Percentiles rank a stretch among this genome's conserved stretches.
Evolutionary conservation across 2,329 filamentous ascomycete species (phyloP).

Genomic region (Botryotinia calthae): DNA sequence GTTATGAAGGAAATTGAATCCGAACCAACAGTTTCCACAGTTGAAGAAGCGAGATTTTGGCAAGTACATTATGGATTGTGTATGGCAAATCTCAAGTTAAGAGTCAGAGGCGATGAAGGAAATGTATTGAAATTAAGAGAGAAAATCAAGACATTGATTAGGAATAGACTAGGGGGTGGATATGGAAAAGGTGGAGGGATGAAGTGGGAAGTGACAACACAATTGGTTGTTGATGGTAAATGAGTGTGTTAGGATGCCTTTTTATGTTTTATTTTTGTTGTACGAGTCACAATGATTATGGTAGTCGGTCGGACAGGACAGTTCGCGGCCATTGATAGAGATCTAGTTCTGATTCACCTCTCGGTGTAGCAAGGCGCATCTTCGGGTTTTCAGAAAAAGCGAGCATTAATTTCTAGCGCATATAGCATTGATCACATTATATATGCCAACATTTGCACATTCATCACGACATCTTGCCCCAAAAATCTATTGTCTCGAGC

Average conservation of each 20-base stretch:
- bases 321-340: background rate
- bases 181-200: slow-evolving; percentile 77
- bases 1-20: slow-evolving; percentile 83
- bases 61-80: slow-evolving; percentile 96
- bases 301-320: too few species aligned
- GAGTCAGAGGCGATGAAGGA: slow-evolving; percentile 64
- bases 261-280: background rate
- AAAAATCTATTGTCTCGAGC: background rate
- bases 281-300: background rate
- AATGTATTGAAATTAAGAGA: slow-evolving; percentile 70
- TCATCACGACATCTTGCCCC: background rate
- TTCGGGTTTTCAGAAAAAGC: background rate
- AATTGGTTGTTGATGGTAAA: slow-evolving; percentile 51
- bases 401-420: background rate
- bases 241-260: background rate
- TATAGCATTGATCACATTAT: background rate
- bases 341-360: background rate
- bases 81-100: slow-evolving; percentile 89
- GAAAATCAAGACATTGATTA: slow-evolving; percentile 73
- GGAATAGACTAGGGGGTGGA: slow-evolving; percentile 81
- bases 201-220: slow-evolving; percentile 90
- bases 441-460: background rate
- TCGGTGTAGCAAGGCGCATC: background rate
- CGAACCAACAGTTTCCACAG: slow-evolving; percentile 69
- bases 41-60: slow-evolving; percentile 96